phyloP scores from a whole-genome alignment of 768 basidiomycete species.

The Pleurotus djamor region DNA sequence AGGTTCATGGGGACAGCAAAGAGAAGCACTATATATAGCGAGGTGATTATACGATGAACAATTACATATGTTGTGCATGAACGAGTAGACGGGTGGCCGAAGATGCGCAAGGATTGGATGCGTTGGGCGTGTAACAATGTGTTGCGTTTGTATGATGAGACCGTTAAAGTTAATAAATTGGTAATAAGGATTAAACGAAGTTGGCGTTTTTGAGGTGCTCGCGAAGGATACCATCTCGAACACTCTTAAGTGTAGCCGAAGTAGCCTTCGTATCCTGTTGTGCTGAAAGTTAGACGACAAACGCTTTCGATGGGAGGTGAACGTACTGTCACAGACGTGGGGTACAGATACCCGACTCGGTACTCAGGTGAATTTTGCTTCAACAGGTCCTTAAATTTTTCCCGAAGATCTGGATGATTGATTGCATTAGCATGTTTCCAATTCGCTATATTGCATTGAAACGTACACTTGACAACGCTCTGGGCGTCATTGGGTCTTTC shows the following conservation, averaged over 20 bases:
- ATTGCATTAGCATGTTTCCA: too few relatives aligned
- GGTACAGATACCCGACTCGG: conserved; percentile 60
- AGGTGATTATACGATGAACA: too few relatives aligned
- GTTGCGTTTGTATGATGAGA: too few relatives aligned
- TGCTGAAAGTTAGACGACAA: not conserved
- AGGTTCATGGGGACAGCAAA: too few relatives aligned
- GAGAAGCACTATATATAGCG: too few relatives aligned
- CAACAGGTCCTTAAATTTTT: conserved; percentile 69
- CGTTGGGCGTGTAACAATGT: too few relatives aligned
- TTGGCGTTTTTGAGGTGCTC: conserved; percentile 37
- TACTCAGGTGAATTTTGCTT: conserved; percentile 53
- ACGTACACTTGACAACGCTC: conserved; percentile 62
- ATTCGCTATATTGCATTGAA: too few relatives aligned
- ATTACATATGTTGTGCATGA: too few relatives aligned
- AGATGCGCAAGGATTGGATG: too few relatives aligned
- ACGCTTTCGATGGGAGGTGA: not conserved
- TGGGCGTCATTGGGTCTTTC: conserved; percentile 66
- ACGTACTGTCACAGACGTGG: conserved; percentile 68
- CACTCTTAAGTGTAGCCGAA: conserved; percentile 55
- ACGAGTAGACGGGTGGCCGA: too few relatives aligned
- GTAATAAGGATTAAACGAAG: too few relatives aligned
- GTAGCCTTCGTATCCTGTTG: conserved; percentile 62
- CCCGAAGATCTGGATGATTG: conserved; percentile 67
- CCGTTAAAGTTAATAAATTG: too few relatives aligned
- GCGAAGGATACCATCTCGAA: conserved; percentile 62